Base-by-base conservation (phyloP, 2,329 filamentous ascomycete species). In the Alternaria brassicicola region DNA sequence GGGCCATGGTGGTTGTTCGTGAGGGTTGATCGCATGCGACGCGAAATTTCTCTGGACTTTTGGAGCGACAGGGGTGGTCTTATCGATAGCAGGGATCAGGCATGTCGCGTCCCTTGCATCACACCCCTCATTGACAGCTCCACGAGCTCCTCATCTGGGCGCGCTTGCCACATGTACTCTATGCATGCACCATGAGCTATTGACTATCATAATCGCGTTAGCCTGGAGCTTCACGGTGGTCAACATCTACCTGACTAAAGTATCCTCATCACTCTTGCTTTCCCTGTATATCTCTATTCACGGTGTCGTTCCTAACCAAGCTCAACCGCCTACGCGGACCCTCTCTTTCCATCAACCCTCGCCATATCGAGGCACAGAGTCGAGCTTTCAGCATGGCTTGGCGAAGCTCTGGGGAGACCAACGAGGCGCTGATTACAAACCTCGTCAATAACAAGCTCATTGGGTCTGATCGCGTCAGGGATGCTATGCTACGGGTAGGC, bases 351-450 rank as follows among this genome's bases (percentile, higher is more conserved):
- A 21, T 31, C 39, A 31, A 42, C 3, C n/a, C n/a, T 33, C 9
- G 25, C 23, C 15, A 8, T 26, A 21, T 7, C 17, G 25, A 17
- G 12, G 17, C 28, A 25, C 21, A 55, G 15, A 52, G 36, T 4
- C 55, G 61, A 63, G 23, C 48, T 12, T 54, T 65, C 65, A 83
- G 62, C 59, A 98, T 99, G 95, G 93, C 94, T 59, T 99, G 95
- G 95, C 86, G 87, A 66, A 92, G 90, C 77, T 90, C 89, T 6
- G 94, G 92, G 59, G 79, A 80, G 4, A 86, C 87, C 26, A 97
- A 98, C 76, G 78, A 80, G 38, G 88, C 88, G 55, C 84, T 99
- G 47, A 83, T 98, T 61, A 85, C 89, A 66, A 97, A 97, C 75
- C 83, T 99, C 56, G 88, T 82, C 75, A 82, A 79, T 38, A 86